These are phyloP conservation scores for Flaveria bidentis DNA, from an alignment of 129 eudicot species.

Conservation along the genomic window DNA sequence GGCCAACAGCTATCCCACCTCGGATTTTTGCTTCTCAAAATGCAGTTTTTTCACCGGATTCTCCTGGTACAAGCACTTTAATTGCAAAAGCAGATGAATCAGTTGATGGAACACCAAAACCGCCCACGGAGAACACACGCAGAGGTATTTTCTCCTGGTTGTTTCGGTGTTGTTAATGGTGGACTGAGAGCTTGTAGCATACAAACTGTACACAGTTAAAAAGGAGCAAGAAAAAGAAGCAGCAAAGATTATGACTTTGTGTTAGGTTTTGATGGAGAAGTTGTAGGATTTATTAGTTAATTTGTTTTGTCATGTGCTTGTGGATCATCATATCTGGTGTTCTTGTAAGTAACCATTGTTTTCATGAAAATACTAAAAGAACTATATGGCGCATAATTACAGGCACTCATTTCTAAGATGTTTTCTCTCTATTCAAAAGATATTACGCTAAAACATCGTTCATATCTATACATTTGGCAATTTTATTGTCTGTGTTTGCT, in stretches of 20 bases:
- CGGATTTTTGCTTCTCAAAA: constrained; percentile 62
- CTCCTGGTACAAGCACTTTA: constrained; percentile 79
- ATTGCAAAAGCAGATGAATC: constrained; percentile 54
- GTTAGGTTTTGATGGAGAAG: constrained; percentile 37
- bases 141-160: constrained; percentile 66
- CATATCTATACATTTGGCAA: neutral
- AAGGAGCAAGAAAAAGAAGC: constrained; percentile 19
- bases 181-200: constrained; percentile 28
- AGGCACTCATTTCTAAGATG: neutral
- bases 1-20: constrained; percentile 52
- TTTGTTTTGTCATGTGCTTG: constrained; percentile 13
- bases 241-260: constrained; percentile 12
- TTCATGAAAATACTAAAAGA: constrained; percentile 9
- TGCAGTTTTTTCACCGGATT: constrained; percentile 65
- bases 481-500: neutral
- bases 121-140: constrained; percentile 42
- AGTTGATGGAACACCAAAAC: constrained; percentile 50
- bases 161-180: constrained; percentile 49
- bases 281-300: constrained; percentile 17
- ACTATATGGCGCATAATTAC: neutral
- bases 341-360: constrained; percentile 1
- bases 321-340: constrained; percentile 22
- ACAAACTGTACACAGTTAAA: constrained; percentile 30
- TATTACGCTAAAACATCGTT: neutral
- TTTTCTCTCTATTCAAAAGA: no score